Evolutionary conservation across 2,329 filamentous ascomycete genomes (phyloP).

Genomic region (Pyricularia pennisetigena): DNA sequence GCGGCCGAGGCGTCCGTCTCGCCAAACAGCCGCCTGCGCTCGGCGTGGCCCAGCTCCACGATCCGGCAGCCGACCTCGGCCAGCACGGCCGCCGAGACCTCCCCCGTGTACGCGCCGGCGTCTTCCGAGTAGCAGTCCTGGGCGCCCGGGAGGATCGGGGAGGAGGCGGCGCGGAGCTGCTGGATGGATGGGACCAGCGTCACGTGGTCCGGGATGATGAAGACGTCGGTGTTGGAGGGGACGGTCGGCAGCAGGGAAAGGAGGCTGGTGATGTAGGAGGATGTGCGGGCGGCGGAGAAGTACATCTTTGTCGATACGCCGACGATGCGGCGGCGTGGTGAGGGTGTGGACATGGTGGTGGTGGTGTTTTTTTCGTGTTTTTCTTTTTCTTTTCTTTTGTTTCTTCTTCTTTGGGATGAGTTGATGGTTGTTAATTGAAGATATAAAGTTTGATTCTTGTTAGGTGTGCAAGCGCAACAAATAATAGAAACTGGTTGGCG

Average conservation of each 20-base stretch:
- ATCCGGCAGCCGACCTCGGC: conserved; percentile 58
- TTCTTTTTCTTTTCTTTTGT: no score
- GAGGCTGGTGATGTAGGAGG: conserved; percentile 41
- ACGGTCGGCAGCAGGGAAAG: conserved; percentile 32
- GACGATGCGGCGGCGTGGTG: conserved; percentile 48
- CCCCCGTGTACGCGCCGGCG: conserved; percentile 66
- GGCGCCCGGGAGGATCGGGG: conserved; percentile 56
- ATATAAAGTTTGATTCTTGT: no score
- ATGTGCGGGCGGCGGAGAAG: conserved; percentile 58
- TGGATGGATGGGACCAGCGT: conserved; percentile 45
- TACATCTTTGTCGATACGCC: conserved; percentile 75
- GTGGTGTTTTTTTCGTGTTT: no score
- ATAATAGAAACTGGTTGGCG: no score
- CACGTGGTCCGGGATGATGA: conserved; percentile 70
- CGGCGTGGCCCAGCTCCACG: conserved; percentile 74
- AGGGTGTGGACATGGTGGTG: not conserved
- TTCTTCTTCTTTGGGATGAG: not conserved
- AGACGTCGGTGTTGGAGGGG: conserved; percentile 50
- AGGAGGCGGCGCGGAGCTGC: conserved; percentile 31
- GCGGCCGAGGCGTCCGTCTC: conserved; percentile 63
- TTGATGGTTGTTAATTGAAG: no score
- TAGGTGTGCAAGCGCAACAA: no score
- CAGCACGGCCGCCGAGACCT: conserved; percentile 61
- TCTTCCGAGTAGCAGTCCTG: conserved; percentile 68
- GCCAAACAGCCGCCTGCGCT: conserved; percentile 60